Conservation (phyloP, 2,329 filamentous ascomycete genomes). For the Exophiala alcalophila region DNA sequence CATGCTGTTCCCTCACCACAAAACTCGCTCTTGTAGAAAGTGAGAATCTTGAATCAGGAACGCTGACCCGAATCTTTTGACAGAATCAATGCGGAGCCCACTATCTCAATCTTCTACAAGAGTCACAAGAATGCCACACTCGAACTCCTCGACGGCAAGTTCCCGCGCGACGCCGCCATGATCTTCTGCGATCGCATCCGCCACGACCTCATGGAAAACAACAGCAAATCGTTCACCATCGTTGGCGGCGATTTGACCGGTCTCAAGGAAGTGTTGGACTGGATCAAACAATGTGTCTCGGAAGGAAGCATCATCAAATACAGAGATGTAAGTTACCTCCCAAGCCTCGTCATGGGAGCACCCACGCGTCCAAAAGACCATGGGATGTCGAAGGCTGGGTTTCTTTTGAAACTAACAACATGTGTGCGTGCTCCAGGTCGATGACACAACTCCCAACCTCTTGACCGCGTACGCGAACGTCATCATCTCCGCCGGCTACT, state of each 20-base stretch:
- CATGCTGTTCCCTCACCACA: neutral
- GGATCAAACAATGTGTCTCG: slow-evolving; percentile 22
- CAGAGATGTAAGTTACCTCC: slow-evolving; percentile 12
- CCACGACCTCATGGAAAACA: slow-evolving; percentile 21
- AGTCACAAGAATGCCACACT: slow-evolving; percentile 8
- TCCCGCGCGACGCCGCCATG: slow-evolving; percentile 23
- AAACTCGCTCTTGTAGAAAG: neutral
- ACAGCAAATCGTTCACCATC: slow-evolving; percentile 25
- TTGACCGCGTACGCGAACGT: slow-evolving; percentile 21
- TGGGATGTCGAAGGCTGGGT: too few species aligned
- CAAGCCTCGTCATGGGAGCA: too few species aligned
- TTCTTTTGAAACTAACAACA: too few species aligned
- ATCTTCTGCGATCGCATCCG: slow-evolving; percentile 27
- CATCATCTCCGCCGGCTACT: slow-evolving; percentile 17
- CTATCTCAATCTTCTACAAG: slow-evolving; percentile 25
- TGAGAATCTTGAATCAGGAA: too few species aligned
- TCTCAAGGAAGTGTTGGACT: slow-evolving; percentile 19
- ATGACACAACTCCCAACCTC: slow-evolving; percentile 13
- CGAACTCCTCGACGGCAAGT: slow-evolving; percentile 17
- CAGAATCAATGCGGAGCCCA: slow-evolving; percentile 21
- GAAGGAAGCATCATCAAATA: slow-evolving; percentile 20
- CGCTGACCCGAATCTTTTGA: too few species aligned
- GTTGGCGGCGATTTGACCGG: slow-evolving; percentile 16
- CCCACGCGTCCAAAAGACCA: too few species aligned
- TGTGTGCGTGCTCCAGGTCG: slow-evolving; percentile 19